These are phyloP conservation scores for Neonectria hederae DNA, from an alignment of 2,329 filamentous ascomycete genomes.

Conservation along the genomic window DNA sequence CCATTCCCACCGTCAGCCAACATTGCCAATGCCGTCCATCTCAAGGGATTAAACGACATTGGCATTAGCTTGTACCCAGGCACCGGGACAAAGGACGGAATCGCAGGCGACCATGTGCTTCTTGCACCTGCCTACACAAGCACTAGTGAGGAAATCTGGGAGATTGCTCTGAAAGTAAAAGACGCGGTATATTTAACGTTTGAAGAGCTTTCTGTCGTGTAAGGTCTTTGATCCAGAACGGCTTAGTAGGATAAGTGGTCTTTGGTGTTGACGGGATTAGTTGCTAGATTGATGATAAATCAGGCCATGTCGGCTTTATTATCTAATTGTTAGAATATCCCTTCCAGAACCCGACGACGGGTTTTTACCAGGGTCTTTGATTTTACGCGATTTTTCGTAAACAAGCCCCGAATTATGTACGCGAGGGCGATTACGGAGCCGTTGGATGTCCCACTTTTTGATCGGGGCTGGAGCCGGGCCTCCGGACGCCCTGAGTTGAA, in stretches of 20 bases:
- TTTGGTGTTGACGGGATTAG: neutral
- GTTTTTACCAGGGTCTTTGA: neutral
- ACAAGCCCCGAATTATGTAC: neutral
- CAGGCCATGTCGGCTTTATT: too few relatives aligned
- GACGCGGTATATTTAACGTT: constrained; percentile 25
- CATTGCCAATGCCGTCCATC: constrained; percentile 35
- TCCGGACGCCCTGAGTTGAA: neutral
- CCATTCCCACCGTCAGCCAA: constrained; percentile 45
- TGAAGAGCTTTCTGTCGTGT: neutral
- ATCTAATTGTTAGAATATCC: too few relatives aligned
- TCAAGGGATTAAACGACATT: constrained; percentile 54
- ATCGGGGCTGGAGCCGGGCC: neutral
- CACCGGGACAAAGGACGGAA: constrained; percentile 36
- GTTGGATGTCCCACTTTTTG: neutral
- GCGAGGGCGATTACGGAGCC: neutral
- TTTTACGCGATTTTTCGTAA: neutral
- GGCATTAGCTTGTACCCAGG: constrained; percentile 58
- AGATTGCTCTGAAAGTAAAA: constrained; percentile 31
- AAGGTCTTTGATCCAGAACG: neutral
- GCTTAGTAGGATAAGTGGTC: neutral
- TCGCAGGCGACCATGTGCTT: constrained; percentile 37
- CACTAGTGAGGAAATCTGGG: constrained; percentile 38
- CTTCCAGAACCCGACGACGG: neutral
- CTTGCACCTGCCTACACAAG: constrained; percentile 56
- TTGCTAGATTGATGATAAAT: neutral